These are phyloP conservation scores for Solanum hybrid DNA, from an alignment of 305 asterid species.

Conservation along the genomic window DNA sequence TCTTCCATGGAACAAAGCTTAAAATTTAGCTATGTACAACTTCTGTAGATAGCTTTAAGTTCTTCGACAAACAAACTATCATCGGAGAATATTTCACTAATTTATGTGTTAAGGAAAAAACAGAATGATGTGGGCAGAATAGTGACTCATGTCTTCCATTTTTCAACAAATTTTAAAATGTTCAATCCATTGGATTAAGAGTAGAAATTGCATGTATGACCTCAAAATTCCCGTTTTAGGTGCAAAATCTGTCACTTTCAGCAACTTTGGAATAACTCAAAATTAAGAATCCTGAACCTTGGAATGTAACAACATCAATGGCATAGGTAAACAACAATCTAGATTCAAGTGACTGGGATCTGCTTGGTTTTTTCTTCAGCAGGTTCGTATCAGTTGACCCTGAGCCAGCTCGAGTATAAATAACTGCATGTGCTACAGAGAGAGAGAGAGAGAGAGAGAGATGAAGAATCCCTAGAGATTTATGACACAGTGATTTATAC, in stretches of 20 bases:
- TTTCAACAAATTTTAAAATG: not conserved
- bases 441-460: not conserved
- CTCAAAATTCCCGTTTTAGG: not conserved
- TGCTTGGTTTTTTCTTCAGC: not conserved
- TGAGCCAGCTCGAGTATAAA: not conserved
- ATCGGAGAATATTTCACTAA: not conserved
- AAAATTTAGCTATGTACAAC: not conserved
- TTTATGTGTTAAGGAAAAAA: not conserved
- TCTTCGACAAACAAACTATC: not conserved
- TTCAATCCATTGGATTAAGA: not conserved
- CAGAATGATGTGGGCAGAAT: not conserved
- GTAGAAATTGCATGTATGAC: not conserved
- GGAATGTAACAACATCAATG: not conserved
- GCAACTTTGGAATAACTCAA: conserved; percentile 1
- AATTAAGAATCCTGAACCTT: not conserved
- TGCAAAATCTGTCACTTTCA: not conserved
- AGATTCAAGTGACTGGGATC: not conserved
- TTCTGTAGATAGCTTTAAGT: not conserved
- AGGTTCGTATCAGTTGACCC: not conserved
- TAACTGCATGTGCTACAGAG: not conserved
- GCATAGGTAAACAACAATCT: not conserved
- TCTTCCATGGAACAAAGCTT: not conserved
- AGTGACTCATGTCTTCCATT: not conserved
- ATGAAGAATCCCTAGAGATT: not conserved
- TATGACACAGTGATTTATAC: not conserved